These are phyloP conservation scores for Geotrichum reessii DNA, from an alignment of 1,139 yeast species.

Conservation along the genomic window DNA sequence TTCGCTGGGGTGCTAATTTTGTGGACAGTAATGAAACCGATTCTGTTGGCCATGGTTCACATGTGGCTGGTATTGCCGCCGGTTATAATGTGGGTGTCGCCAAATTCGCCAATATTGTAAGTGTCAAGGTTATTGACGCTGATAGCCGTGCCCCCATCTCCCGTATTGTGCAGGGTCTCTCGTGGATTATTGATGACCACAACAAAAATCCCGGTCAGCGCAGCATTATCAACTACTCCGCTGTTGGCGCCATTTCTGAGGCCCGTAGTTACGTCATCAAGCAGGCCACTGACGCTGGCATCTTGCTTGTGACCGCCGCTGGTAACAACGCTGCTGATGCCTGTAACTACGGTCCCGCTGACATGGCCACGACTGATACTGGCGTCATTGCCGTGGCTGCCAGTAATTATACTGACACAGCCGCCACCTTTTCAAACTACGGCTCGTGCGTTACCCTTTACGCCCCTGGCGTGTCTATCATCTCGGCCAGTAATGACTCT, in stretches of 20 bases:
- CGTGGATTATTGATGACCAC: constrained; percentile 47
- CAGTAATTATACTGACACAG: constrained; percentile 66
- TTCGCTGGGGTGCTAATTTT: constrained; percentile 34
- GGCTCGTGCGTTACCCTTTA: constrained; percentile 82
- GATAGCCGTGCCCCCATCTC: constrained; percentile 34
- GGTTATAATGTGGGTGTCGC: constrained; percentile 43
- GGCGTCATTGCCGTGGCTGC: constrained; percentile 63
- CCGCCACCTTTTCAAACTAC: constrained; percentile 46
- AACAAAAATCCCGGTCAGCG: constrained; percentile 66
- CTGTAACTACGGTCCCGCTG: constrained; percentile 77
- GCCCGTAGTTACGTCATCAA: constrained; percentile 76
- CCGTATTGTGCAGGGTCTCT: constrained; percentile 30
- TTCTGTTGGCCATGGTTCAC: constrained; percentile 42
- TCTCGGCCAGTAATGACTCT: constrained; percentile 52
- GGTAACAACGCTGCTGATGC: constrained; percentile 86
- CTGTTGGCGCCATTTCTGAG: constrained; percentile 83
- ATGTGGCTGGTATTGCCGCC: constrained; percentile 44
- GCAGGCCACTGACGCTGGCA: constrained; percentile 75
- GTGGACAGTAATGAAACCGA: constrained; percentile 36
- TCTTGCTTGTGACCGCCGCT: constrained; percentile 83
- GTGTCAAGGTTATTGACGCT: constrained; percentile 37
- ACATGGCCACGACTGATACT: constrained; percentile 59
- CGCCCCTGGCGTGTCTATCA: constrained; percentile 77
- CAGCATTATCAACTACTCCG: constrained; percentile 84
- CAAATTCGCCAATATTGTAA: constrained; percentile 41